These are phyloP conservation scores for Macrolepiota albuminosa DNA, from an alignment of 768 basidiomycete genomes.

Conservation along the genomic window DNA sequence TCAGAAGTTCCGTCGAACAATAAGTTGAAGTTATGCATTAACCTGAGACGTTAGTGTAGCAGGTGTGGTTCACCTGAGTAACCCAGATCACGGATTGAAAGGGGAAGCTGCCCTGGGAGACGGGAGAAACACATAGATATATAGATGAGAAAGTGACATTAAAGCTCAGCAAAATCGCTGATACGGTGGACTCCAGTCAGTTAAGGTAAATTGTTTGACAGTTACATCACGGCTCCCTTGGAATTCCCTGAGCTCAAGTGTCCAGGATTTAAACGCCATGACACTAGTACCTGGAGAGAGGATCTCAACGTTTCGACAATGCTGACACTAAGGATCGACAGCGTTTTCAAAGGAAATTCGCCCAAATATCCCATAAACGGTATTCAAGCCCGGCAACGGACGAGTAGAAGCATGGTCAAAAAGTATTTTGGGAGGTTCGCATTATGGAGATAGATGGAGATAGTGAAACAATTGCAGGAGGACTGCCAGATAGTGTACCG, in stretches of 20 bases:
- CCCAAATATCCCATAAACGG: not conserved
- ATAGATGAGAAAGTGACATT: not conserved
- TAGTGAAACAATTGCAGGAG: too few species aligned
- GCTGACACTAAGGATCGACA: not conserved
- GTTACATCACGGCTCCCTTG: not conserved
- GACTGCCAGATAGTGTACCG: too few species aligned
- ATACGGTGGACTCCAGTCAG: not conserved
- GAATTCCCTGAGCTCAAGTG: not conserved
- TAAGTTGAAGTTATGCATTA: not conserved
- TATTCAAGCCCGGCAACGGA: not conserved
- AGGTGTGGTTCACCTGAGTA: not conserved
- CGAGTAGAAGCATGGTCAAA: not conserved
- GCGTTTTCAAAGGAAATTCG: not conserved
- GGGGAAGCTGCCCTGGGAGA: not conserved
- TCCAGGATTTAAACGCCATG: not conserved
- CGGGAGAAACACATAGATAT: not conserved
- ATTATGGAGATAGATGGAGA: too few species aligned
- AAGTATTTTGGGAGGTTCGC: not conserved
- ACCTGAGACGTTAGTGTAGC: not conserved
- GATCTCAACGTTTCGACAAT: not conserved
- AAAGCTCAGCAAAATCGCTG: not conserved
- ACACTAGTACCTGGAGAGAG: not conserved
- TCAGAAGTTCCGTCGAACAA: not conserved
- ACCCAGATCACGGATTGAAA: not conserved
- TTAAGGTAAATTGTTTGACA: not conserved